Base-by-base conservation (phyloP, 805 yeast species). In the Candida yuanshanica region DNA sequence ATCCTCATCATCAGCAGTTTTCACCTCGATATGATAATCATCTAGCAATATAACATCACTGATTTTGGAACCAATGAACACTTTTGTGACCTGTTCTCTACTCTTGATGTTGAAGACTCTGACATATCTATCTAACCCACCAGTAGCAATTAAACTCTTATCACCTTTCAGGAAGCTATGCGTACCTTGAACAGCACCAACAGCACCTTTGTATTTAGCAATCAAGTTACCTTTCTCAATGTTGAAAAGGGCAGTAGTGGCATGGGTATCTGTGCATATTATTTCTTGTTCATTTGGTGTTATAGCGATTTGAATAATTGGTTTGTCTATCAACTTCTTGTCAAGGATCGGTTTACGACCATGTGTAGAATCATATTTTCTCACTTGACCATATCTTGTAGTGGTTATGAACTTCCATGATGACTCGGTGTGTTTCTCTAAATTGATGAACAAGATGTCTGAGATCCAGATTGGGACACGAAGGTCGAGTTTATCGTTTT, bases 71-170 rank as follows among this genome's bases (percentile, higher is more conserved):
- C 95, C 95, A 21, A 83, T 54, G 52, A 75, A 91, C 5, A 86
- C 83, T 55, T 88, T 88, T 7, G 79, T 88, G 12, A 64, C 38
- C 37, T 77, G 66, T 34, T 75, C 74, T 38, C 95, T 70, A 1
- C 79, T 63, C 2, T 64, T 64, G 5, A 79, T 57, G 45, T 88
- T 83, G 61, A 75, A 91, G 4, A 85, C 86, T 44, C 96, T 74
- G 21, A 87, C 69, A 53, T 88, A 91, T 53, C 96, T 72, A 56
- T 93, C 99, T 18, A 90, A 71, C 0, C 96, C 95, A 34, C 95
- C 97, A 16, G 86, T 70, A 2, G 80, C 79, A 7, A 90, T 54
- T 22, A 82, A 56, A 9, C 69, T 68, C 5, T 66, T 63, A 10
- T 65, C 60, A 1, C 54, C 53, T 4, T 38, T 24, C 9, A 56